A percentile compares a stretch with the other conserved stretches of the same genome.
Conservation (phyloP, 108 stramenopile species). For the Epipyxis sp. region DNA sequence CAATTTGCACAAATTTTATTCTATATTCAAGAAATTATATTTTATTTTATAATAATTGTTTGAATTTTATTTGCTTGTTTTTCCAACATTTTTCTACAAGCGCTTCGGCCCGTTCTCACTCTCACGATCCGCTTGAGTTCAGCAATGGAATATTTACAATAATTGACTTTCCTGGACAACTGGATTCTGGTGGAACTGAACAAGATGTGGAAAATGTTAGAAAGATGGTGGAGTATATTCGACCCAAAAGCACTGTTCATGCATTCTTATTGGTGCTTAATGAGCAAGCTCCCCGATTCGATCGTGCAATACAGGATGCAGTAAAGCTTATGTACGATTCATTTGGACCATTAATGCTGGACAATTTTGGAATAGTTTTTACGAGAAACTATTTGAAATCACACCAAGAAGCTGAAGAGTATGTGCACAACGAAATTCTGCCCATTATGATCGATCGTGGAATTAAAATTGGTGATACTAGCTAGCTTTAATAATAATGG, state of each 20-base stretch:
- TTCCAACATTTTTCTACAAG: background rate
- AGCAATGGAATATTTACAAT: background rate
- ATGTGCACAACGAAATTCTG: background rate
- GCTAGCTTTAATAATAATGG: too few species aligned
- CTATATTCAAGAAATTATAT: too few species aligned
- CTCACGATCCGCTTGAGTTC: background rate
- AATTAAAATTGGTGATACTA: too few species aligned
- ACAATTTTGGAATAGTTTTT: constrained; percentile 17
- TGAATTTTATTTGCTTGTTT: too few species aligned
- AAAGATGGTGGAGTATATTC: constrained; percentile 4
- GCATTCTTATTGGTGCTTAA: constrained; percentile 17
- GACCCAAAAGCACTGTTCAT: background rate
- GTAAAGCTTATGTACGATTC: background rate
- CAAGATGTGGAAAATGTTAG: constrained; percentile 2
- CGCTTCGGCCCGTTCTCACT: background rate
- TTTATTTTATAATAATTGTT: too few species aligned
- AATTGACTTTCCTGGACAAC: constrained; percentile 5
- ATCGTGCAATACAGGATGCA: constrained; percentile 13
- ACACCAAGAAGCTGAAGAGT: background rate
- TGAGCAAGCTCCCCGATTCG: constrained; percentile 22
- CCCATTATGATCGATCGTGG: too few species aligned
- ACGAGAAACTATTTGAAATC: background rate
- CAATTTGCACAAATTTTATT: too few species aligned
- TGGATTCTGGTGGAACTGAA: constrained; percentile 3
- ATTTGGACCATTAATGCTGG: constrained; percentile 4